A percentile compares a stretch with the other conserved stretches of the same genome.
These are phyloP conservation scores for Macroventuria anomochaeta DNA, from an alignment of 2,329 filamentous ascomycete genomes.

Conservation along the genomic window DNA sequence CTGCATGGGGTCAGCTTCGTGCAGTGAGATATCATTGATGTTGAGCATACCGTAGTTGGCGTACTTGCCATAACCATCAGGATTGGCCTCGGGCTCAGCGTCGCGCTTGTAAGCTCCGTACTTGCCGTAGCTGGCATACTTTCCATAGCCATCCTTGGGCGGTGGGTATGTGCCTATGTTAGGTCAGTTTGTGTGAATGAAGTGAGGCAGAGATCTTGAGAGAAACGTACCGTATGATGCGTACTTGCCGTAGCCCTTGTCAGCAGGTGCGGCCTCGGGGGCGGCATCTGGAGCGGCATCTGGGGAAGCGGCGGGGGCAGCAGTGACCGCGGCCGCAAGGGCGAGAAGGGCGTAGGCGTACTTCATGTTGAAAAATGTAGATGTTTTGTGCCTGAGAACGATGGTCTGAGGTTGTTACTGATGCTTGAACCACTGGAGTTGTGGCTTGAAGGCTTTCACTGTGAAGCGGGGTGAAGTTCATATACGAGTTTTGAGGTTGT, in stretches of 20 bases:
- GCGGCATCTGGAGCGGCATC: conserved; percentile 25
- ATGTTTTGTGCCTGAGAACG: neutral
- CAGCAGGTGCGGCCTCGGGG: conserved; percentile 9
- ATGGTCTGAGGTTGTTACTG: neutral
- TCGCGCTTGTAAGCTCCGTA: conserved; percentile 2
- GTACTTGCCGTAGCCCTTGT: too few species aligned
- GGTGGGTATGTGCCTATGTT: too few species aligned
- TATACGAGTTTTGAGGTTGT: conserved; percentile 2
- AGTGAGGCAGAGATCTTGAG: too few species aligned
- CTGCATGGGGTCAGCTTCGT: conserved; percentile 6
- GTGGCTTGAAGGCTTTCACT: conserved; percentile 4
- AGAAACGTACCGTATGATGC: too few species aligned
- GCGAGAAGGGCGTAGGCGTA: conserved; percentile 27
- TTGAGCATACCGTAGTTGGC: conserved; percentile 17
- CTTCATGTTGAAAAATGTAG: conserved; percentile 25
- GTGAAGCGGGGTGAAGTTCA: conserved; percentile 4
- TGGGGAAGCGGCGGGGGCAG: conserved; percentile 24
- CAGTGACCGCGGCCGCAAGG: conserved; percentile 27
- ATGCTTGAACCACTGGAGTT: conserved; percentile 1
- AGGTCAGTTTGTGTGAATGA: too few species aligned
- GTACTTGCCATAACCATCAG: conserved; percentile 24
- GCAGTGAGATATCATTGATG: neutral
- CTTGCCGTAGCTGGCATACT: conserved; percentile 9
- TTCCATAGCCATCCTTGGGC: neutral
- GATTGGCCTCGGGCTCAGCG: neutral